Conservation (phyloP, 129 eudicot species). For the Dittrichia graveolens region DNA sequence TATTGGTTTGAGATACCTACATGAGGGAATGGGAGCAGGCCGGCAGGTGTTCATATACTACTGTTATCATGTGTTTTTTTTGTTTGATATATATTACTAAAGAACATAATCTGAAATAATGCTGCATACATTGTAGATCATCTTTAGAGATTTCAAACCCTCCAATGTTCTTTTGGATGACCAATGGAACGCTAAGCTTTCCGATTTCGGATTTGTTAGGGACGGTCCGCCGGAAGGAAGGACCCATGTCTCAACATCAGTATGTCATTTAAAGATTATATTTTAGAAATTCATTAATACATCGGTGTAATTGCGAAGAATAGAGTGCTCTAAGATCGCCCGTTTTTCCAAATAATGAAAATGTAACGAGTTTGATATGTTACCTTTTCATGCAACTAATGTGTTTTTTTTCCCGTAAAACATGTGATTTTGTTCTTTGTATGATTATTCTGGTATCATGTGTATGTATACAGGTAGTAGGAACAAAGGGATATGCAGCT, state of each 20-base stretch:
- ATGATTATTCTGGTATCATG: not conserved
- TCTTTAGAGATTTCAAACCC: slow-evolving; percentile 89
- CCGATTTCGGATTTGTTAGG: slow-evolving; percentile 90
- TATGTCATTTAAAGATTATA: slow-evolving; percentile 32
- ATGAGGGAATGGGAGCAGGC: slow-evolving; percentile 54
- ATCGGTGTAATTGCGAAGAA: not conserved
- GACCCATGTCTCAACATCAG: slow-evolving; percentile 87
- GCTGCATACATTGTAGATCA: slow-evolving; percentile 43
- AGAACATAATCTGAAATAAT: not conserved
- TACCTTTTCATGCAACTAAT: no score
- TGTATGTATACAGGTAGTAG: slow-evolving; percentile 53
- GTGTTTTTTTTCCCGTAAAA: no score
- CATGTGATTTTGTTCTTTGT: no score
- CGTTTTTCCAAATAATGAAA: not conserved
- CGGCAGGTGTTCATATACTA: not conserved
- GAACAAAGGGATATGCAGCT: slow-evolving; percentile 81
- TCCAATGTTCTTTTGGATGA: slow-evolving; percentile 84
- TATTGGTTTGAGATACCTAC: slow-evolving; percentile 69
- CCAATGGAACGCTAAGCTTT: slow-evolving; percentile 81
- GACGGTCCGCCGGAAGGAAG: slow-evolving; percentile 81
- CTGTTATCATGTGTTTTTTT: slow-evolving; percentile 45
- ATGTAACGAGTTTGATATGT: not conserved
- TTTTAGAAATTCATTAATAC: not conserved
- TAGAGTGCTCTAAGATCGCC: not conserved
- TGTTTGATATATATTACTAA: not conserved